Percentiles rank a stretch among this genome's conserved stretches.
phyloP scores from a whole-genome alignment of 495 filamentous ascomycete genomes.

The Penicillium silybi region DNA sequence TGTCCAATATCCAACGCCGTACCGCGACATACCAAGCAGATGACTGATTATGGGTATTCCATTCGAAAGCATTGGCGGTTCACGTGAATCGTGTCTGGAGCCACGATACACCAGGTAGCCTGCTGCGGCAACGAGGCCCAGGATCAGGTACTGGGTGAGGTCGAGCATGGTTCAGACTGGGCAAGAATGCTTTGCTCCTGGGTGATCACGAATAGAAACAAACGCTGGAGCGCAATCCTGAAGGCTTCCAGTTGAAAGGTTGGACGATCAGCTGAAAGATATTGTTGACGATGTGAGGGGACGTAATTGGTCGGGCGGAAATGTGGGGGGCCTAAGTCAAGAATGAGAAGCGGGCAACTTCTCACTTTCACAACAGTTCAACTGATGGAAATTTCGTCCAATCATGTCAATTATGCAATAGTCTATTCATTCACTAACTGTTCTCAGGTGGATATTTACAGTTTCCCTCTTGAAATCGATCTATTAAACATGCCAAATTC shows the following conservation, averaged over 20 bases:
- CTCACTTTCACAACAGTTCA: too few species aligned
- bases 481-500: background rate
- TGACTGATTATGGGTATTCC: constrained; percentile 46
- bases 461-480: too few species aligned
- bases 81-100: constrained; percentile 30
- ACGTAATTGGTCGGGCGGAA: background rate
- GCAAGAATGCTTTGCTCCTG: background rate
- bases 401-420: too few species aligned
- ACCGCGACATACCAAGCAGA: constrained; percentile 32
- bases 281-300: background rate
- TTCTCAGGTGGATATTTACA: too few species aligned
- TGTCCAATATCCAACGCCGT: constrained; percentile 36
- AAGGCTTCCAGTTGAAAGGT: background rate
- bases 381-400: too few species aligned
- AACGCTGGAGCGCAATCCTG: background rate
- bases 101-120: constrained; percentile 9
- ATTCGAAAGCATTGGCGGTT: constrained; percentile 38
- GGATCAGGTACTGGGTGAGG: constrained; percentile 3
- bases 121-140: constrained; percentile 7
- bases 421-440: too few species aligned
- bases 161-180: constrained; percentile 11
- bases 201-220: background rate
- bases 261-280: too few species aligned
- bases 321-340: too few species aligned
- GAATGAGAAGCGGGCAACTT: too few species aligned